Evolutionary conservation across 2,329 filamentous ascomycete genomes (phyloP).

Genomic region (Dryadomyces quercus-mongolicae): DNA sequence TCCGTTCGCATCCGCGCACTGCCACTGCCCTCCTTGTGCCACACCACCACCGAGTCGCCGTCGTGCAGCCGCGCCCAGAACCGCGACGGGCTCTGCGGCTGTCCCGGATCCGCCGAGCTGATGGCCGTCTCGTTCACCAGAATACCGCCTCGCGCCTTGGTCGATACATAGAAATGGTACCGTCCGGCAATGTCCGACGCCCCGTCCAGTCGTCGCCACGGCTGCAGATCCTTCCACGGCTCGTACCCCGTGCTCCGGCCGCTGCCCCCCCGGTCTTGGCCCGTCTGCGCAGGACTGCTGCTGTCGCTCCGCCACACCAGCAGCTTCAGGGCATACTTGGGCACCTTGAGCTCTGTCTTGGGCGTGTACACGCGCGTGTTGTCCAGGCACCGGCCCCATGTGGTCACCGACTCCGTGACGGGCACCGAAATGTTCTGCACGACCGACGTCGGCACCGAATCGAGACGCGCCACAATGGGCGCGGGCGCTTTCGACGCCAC

Average conservation of each 20-base stretch:
- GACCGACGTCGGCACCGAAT: conserved; percentile 53
- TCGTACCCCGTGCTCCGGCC: conserved; percentile 45
- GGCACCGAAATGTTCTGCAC: conserved; percentile 50
- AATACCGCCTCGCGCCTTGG: conserved; percentile 66
- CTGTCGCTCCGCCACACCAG: conserved; percentile 60
- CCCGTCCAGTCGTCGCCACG: conserved; percentile 39
- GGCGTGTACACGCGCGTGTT: conserved; percentile 59
- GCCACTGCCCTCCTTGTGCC: conserved; percentile 27
- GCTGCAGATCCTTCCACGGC: conserved; percentile 37
- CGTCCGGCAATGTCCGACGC: conserved; percentile 31
- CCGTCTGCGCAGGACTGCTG: conserved; percentile 23
- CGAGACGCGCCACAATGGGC: conserved; percentile 42
- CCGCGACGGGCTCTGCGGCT: conserved; percentile 40
- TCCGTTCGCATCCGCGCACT: conserved; percentile 19
- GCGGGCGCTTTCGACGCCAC: conserved; percentile 1
- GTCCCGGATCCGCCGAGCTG: conserved; percentile 39
- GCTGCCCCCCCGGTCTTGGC: conserved; percentile 20
- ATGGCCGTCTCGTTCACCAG: conserved; percentile 63
- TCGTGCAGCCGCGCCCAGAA: conserved; percentile 61
- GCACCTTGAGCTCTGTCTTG: conserved; percentile 55
- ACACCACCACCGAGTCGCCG: conserved; percentile 67
- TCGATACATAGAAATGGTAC: conserved; percentile 63
- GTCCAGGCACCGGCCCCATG: conserved; percentile 61
- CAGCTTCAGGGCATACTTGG: conserved; percentile 71
- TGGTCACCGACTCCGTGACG: conserved; percentile 54